Percentiles rank a stretch among this genome's conserved stretches.
Evolutionary conservation across 129 eudicot species (phyloP).

Genomic region (Centella asiatica): DNA sequence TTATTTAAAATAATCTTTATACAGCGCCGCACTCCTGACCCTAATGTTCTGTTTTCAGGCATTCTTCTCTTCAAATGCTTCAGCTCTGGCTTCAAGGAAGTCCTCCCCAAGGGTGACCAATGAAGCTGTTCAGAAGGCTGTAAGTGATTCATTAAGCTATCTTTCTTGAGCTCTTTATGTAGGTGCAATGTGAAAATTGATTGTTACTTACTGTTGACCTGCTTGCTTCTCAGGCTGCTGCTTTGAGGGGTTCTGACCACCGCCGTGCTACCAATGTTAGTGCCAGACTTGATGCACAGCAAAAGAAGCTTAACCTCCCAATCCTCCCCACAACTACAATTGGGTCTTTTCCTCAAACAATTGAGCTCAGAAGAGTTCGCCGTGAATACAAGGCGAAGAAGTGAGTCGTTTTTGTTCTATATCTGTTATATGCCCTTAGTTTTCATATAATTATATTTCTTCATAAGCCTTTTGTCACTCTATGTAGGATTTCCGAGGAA

Average conservation of each 20-base stretch:
- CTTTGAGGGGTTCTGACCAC: conserved; percentile 83
- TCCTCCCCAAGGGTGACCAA: conserved; percentile 93
- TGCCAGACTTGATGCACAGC: conserved; percentile 87
- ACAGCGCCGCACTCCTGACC: neutral
- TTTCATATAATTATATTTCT: neutral
- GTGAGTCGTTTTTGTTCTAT: conserved; percentile 34
- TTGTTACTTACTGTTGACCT: neutral
- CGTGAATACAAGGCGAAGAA: conserved; percentile 99
- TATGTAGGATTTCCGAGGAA: conserved; percentile 54
- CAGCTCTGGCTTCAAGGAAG: conserved; percentile 95
- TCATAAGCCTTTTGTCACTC: neutral
- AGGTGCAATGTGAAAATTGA: neutral
- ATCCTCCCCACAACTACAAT: conserved; percentile 97
- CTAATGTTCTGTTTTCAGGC: conserved; percentile 34
- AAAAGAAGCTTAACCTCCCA: conserved; percentile 96
- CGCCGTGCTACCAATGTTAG: conserved; percentile 95
- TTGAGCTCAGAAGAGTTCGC: conserved; percentile 94
- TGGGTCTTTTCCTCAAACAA: conserved; percentile 96
- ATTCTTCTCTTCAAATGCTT: conserved; percentile 83
- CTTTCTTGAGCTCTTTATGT: neutral
- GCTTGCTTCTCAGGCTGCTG: conserved; percentile 57
- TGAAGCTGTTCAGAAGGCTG: conserved; percentile 58
- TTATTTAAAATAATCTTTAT: neutral
- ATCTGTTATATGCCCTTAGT: neutral
- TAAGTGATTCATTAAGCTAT: conserved; percentile 22